phyloP scores from a whole-genome alignment of 306 rosid genomes.

The Calophaca sinica region DNA sequence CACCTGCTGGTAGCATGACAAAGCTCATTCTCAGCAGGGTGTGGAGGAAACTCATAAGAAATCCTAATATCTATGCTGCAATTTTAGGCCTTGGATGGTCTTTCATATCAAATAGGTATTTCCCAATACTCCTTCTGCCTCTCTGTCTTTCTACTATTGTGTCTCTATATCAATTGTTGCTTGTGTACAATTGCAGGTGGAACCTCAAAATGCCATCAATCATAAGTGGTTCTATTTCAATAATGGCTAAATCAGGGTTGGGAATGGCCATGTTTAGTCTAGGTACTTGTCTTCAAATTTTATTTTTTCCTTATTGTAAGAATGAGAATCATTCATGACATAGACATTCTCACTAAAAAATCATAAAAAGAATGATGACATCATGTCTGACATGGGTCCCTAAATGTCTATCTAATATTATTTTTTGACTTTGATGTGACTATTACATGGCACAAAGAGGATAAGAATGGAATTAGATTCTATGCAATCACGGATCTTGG shows the following conservation, averaged over 20 bases:
- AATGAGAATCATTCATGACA: neutral
- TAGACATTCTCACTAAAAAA: neutral
- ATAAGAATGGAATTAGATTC: too few relatives aligned
- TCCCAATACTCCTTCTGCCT: neutral
- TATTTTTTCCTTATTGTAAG: neutral
- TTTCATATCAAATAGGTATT: slow-evolving; percentile 70
- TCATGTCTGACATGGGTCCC: neutral
- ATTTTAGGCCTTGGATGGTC: slow-evolving; percentile 76
- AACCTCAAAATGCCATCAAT: slow-evolving; percentile 46
- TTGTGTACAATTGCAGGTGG: slow-evolving; percentile 35
- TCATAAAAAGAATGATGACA: neutral
- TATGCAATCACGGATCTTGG: too few relatives aligned
- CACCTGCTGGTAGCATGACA: slow-evolving; percentile 68
- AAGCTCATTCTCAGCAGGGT: slow-evolving; percentile 80
- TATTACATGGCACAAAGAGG: too few relatives aligned
- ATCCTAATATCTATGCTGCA: slow-evolving; percentile 78
- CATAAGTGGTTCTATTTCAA: slow-evolving; percentile 41
- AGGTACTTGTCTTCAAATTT: slow-evolving; percentile 36
- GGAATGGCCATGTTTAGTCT: slow-evolving; percentile 57
- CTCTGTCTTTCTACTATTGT: neutral
- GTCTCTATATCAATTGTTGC: neutral
- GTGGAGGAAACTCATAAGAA: slow-evolving; percentile 77
- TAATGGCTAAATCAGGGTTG: slow-evolving; percentile 44
- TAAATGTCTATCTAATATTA: too few relatives aligned
- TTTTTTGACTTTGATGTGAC: too few relatives aligned